These are phyloP conservation scores for Isabelozyma pseudorhagii DNA, from an alignment of 805 yeast species.

Conservation along the genomic window DNA sequence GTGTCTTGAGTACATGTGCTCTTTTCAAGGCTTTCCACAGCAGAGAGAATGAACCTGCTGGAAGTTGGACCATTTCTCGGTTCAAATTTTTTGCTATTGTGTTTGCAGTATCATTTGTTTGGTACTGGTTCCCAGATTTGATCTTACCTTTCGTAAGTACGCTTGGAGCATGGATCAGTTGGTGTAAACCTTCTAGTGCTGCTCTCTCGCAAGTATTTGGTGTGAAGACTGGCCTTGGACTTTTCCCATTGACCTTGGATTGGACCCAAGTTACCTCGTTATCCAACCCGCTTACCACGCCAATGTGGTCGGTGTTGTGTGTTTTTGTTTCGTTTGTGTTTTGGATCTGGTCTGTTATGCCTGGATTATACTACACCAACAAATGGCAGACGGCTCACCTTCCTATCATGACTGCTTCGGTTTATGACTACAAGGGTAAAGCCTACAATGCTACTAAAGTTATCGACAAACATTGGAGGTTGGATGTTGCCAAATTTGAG, in stretches of 20 bases:
- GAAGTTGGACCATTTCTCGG: slow-evolving; percentile 6
- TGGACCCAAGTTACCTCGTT: slow-evolving; percentile 7
- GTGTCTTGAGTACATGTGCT: slow-evolving; percentile 5
- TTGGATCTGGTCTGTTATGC: slow-evolving; percentile 15
- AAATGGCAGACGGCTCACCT: slow-evolving; percentile 19
- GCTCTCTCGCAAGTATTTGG: slow-evolving; percentile 9
- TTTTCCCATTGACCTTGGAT: slow-evolving; percentile 11
- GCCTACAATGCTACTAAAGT: slow-evolving; percentile 12
- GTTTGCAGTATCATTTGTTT: slow-evolving; percentile 12
- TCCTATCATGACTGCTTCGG: slow-evolving; percentile 15
- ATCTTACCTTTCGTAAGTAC: slow-evolving; percentile 4
- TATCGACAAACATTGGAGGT: slow-evolving; percentile 8
- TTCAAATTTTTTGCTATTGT: slow-evolving; percentile 12
- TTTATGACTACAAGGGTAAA: slow-evolving; percentile 11
- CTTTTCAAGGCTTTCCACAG: slow-evolving; percentile 7
- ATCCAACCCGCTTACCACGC: slow-evolving; percentile 9
- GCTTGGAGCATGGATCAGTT: slow-evolving; percentile 7
- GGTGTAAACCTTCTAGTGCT: slow-evolving; percentile 7
- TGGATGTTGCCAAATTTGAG: slow-evolving; percentile 8
- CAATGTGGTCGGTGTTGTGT: slow-evolving; percentile 7
- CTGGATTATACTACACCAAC: slow-evolving; percentile 18
- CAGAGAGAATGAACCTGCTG: slow-evolving; percentile 2
- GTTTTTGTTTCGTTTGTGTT: slow-evolving; percentile 9
- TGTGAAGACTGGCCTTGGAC: slow-evolving; percentile 7
- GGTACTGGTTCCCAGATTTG: slow-evolving; percentile 16